Percentiles rank a stretch among this genome's conserved stretches.
Conservation (phyloP, 768 basidiomycete species). For the Cyathus striatus region DNA sequence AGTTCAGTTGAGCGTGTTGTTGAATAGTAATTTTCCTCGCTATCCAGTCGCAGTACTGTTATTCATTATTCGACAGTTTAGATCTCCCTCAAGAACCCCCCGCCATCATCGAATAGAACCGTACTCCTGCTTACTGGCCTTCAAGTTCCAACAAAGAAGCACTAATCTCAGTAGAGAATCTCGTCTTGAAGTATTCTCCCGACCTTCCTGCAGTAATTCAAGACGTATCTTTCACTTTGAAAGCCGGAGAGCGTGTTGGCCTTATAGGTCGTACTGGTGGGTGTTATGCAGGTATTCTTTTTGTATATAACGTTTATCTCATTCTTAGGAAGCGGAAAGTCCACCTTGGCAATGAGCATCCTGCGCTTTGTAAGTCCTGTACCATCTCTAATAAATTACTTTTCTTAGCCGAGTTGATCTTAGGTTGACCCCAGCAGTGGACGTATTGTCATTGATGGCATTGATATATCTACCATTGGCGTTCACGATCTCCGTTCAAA, state of each 20-base stretch:
- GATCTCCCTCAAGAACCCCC: slow-evolving; percentile 86
- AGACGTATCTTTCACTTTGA: slow-evolving; percentile 67
- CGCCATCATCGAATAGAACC: slow-evolving; percentile 61
- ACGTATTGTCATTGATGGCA: slow-evolving; percentile 77
- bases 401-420: background rate
- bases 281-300: slow-evolving; percentile 11
- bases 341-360: slow-evolving; percentile 82
- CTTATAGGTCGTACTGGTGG: slow-evolving; percentile 73
- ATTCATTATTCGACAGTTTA: slow-evolving; percentile 26
- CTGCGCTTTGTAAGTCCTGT: slow-evolving; percentile 64
- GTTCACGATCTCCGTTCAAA: slow-evolving; percentile 78
- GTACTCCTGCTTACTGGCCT: slow-evolving; percentile 92
- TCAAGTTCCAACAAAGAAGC: slow-evolving; percentile 58
- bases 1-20: slow-evolving; percentile 89
- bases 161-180: slow-evolving; percentile 66
- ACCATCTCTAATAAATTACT: slow-evolving; percentile 1
- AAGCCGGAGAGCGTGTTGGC: slow-evolving; percentile 71
- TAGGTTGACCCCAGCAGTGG: slow-evolving; percentile 77
- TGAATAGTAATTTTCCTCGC: slow-evolving; percentile 53
- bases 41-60: background rate
- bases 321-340: slow-evolving; percentile 64
- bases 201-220: slow-evolving; percentile 81
- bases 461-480: slow-evolving; percentile 84
- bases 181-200: slow-evolving; percentile 78
- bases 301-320: background rate